Percentiles rank a stretch among this genome's conserved stretches.
Conservation (phyloP, 179 eudicot genomes). For the Drosera spatulata region DNA sequence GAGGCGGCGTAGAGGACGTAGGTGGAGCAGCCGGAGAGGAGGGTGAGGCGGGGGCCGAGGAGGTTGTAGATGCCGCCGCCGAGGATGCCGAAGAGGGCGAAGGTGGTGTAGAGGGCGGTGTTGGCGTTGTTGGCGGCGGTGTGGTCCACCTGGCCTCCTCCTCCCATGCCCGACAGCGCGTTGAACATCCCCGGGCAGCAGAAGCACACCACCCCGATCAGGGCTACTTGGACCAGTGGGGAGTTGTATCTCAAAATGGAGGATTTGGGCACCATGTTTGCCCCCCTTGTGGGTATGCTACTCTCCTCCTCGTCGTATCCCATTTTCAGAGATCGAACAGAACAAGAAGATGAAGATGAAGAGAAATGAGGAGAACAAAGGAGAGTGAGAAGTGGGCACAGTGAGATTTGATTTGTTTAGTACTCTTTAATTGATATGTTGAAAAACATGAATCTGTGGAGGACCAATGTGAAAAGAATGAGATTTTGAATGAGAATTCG, state of each 20-base stretch:
- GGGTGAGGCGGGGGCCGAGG: slow-evolving; percentile 63
- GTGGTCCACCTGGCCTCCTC: slow-evolving; percentile 91
- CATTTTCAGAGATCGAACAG: too few relatives aligned
- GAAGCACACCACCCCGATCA: slow-evolving; percentile 82
- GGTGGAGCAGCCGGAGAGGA: slow-evolving; percentile 64
- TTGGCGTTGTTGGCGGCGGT: slow-evolving; percentile 91
- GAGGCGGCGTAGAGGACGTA: slow-evolving; percentile 72
- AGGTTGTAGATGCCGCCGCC: slow-evolving; percentile 95
- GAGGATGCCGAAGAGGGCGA: slow-evolving; percentile 69
- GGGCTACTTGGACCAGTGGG: slow-evolving; percentile 54
- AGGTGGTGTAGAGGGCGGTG: slow-evolving; percentile 85
- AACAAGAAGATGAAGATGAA: too few relatives aligned
- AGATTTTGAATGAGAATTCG: too few relatives aligned
- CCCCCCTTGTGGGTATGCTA: too few relatives aligned
- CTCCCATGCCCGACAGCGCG: slow-evolving; percentile 94
- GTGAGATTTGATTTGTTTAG: too few relatives aligned
- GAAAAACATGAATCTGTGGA: too few relatives aligned
- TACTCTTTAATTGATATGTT: too few relatives aligned
- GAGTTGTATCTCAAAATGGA: slow-evolving; percentile 58
- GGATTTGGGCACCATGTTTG: too few relatives aligned
- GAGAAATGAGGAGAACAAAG: too few relatives aligned
- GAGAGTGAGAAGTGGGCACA: too few relatives aligned
- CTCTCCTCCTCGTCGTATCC: too few relatives aligned
- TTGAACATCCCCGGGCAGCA: slow-evolving; percentile 98
- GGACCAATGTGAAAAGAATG: too few relatives aligned